A percentile compares a stretch with the other conserved stretches of the same genome.
These are phyloP conservation scores for Backusella parvicylindrica DNA, from an alignment of 192 early-diverging fungal species.

Conservation along the genomic window DNA sequence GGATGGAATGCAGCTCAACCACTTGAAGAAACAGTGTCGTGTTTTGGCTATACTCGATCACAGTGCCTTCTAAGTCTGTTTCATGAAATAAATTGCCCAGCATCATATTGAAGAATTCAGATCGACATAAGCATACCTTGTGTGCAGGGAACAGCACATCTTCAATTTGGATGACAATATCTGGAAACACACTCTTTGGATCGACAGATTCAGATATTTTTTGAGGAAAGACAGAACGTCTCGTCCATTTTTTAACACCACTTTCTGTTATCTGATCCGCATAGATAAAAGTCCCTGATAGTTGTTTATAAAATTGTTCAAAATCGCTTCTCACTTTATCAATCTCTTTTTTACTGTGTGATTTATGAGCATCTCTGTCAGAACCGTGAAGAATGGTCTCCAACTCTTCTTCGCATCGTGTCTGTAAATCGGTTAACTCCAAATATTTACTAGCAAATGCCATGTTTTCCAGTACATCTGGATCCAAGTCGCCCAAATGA, in stretches of 20 bases:
- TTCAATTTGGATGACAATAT: background rate
- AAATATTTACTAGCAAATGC: background rate
- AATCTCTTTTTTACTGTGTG: constrained; percentile 20
- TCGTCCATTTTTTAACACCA: too few relatives aligned
- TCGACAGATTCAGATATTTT: background rate
- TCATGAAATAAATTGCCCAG: background rate
- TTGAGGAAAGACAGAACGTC: background rate
- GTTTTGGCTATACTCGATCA: background rate
- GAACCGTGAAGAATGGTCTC: background rate
- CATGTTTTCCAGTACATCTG: background rate
- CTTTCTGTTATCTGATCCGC: background rate
- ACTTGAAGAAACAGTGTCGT: background rate
- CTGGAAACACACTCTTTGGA: background rate
- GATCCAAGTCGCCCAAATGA: background rate
- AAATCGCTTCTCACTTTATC: constrained; percentile 36
- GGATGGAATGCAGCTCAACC: background rate
- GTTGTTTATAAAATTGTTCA: background rate
- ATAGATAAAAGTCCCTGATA: background rate
- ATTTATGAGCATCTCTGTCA: background rate
- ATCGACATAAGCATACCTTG: background rate
- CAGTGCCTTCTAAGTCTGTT: background rate
- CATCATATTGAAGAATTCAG: background rate
- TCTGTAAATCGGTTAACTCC: background rate
- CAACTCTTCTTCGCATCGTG: background rate
- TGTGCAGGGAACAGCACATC: background rate